These are phyloP conservation scores for Ceratobasidium sp. DNA, from an alignment of 1,284 basidiomycete genomes.

Conservation along the genomic window DNA sequence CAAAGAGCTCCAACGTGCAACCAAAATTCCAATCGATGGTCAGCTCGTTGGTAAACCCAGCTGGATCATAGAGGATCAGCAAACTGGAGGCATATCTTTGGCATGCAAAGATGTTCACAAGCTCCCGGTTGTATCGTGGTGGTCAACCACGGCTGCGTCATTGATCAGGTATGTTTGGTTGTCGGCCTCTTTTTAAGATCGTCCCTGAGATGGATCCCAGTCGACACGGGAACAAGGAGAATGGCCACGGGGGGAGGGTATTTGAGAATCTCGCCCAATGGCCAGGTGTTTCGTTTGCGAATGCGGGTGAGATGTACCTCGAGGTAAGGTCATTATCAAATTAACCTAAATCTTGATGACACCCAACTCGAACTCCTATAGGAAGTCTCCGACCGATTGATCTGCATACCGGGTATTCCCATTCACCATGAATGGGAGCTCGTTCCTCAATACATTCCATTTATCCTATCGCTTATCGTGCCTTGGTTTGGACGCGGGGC, in stretches of 20 bases:
- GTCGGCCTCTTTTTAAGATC: background rate
- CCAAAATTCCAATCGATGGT: background rate
- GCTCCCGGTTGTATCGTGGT: slow-evolving; percentile 6
- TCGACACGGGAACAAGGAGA: slow-evolving; percentile 2
- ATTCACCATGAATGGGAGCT: slow-evolving; percentile 26
- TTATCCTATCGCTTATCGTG: background rate
- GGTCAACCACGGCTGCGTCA: slow-evolving; percentile 3
- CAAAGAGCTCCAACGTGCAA: background rate
- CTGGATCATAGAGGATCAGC: slow-evolving; percentile 24
- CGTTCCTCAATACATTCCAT: slow-evolving; percentile 7
- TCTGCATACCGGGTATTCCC: slow-evolving; percentile 11
- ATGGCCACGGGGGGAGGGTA: slow-evolving; percentile 12
- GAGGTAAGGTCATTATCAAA: too few species aligned
- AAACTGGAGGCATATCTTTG: slow-evolving; percentile 13
- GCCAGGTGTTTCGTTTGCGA: background rate
- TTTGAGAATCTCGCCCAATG: background rate
- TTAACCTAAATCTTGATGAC: too few species aligned
- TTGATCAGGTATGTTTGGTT: slow-evolving; percentile 9
- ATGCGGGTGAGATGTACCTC: background rate
- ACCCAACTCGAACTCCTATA: too few species aligned
- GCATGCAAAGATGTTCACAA: background rate
- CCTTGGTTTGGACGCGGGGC: background rate
- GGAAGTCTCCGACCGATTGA: slow-evolving; percentile 8
- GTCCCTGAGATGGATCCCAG: background rate
- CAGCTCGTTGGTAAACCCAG: slow-evolving; percentile 4